Conservation (phyloP, 768 basidiomycete species). For the Kondoa subrosea region DNA sequence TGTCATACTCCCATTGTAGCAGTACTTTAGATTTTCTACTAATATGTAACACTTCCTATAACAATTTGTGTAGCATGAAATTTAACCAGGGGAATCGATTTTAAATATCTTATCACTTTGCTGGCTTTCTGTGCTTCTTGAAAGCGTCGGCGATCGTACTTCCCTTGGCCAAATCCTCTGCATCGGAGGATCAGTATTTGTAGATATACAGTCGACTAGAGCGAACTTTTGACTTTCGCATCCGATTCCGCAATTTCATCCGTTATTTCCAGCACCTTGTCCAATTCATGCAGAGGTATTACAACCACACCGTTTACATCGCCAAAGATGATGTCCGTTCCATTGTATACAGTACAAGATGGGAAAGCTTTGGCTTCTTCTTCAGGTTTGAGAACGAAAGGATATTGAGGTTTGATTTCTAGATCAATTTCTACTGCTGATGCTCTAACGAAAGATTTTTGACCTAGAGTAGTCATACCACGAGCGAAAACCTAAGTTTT, state of each 20-base stretch:
- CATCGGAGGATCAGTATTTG: background rate
- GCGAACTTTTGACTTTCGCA: background rate
- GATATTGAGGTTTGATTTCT: background rate
- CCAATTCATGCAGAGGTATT: background rate
- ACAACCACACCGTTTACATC: background rate
- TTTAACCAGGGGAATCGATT: too few species aligned
- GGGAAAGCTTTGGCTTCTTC: background rate
- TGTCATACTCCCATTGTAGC: too few species aligned
- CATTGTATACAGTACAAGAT: background rate
- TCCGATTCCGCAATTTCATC: background rate
- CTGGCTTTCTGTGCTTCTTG: too few species aligned
- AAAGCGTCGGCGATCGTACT: background rate
- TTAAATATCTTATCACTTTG: too few species aligned
- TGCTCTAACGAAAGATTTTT: background rate
- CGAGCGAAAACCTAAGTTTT: background rate
- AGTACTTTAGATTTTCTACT: too few species aligned
- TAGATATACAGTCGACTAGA: background rate
- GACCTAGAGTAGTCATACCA: background rate
- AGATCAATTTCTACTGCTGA: background rate
- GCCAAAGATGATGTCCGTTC: background rate
- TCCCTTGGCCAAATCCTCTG: background rate
- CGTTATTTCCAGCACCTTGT: background rate
- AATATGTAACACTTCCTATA: too few species aligned
- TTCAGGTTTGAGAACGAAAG: background rate
- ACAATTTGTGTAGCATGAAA: too few species aligned